Base-by-base conservation (phyloP, 768 basidiomycete genomes). In the Xerocomellus amylosporus region DNA sequence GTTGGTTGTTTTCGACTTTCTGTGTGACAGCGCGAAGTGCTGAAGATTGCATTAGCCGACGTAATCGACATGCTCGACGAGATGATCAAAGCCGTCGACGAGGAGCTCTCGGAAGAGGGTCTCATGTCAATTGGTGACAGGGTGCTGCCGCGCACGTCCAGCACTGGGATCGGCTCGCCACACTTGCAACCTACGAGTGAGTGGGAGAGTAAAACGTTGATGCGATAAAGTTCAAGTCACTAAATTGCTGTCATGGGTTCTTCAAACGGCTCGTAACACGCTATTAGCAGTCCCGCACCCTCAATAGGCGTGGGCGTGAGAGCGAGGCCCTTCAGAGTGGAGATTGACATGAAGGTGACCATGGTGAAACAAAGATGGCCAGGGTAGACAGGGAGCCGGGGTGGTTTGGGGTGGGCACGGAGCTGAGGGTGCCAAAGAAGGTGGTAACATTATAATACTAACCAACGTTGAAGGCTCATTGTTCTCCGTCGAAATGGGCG, bases 111-210 rank as follows among this genome's bases (percentile, higher is more conserved):
- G 0, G 43, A 60, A 30, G 58, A 58, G 14, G 43, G 53, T 24
- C 49, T 58, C 5, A 30, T 57, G 46, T 42, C 53, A 8, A 44
- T 58, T n/a, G 61, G 55, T 0, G 53, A 58, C 12, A 15, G 34
- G 4, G 34, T 49, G 14, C 33, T 54, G 8, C 55, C 55, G 0
- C 55, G 0, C 55, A 62, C 46, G 58, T 62, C 19, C 44, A 42
- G 8, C 54, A 59, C 15, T 54, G 56, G 60, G 30, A 59, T 17
- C 53, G 53, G 20, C 51, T 62, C 24, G 49, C 26, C 2, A 33
- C 33, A 9, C 15, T 54, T 17, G 31, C 17, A 39, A 20, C 20
- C 15, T 43, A 31, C 28, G 43, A 31, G 47, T 53, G 41, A 38
- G 40, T n/a, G 24, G 20, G 17, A 9, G 15, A 30, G 17, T 38